phyloP scores from a whole-genome alignment of 2,329 filamentous ascomycete species.

The Lecanicillium sp. region DNA sequence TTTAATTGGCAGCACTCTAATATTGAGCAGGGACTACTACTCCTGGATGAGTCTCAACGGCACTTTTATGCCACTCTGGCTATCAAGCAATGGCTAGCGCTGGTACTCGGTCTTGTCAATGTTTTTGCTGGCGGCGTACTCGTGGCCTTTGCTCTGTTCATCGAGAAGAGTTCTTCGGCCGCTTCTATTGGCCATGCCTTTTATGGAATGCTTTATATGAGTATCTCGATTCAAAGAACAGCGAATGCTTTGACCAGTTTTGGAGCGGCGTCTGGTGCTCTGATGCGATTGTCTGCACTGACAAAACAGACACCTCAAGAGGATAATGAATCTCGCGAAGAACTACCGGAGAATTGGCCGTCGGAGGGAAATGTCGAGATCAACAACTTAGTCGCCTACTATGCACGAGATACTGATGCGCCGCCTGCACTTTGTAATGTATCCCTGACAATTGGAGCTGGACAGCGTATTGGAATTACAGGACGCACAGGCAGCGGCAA shows the following conservation, averaged over 20 bases:
- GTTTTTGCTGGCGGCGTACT: too few species aligned
- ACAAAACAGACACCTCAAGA: background rate
- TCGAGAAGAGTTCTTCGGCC: too few species aligned
- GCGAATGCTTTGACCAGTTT: background rate
- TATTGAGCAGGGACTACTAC: background rate
- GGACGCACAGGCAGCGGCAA: conserved; percentile 45
- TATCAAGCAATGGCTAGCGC: background rate
- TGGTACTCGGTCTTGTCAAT: background rate
- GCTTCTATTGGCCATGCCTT: too few species aligned
- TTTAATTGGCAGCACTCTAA: conserved; percentile 16
- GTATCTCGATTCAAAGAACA: background rate
- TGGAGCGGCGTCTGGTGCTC: background rate
- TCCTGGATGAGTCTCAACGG: background rate
- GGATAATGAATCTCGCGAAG: background rate
- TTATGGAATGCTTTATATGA: too few species aligned
- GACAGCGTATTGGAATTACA: conserved; percentile 40
- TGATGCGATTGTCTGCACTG: background rate
- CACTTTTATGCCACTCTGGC: background rate
- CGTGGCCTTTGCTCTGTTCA: too few species aligned
- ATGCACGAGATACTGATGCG: background rate
- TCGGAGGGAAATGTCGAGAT: background rate
- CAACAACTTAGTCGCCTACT: background rate
- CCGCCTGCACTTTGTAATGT: conserved; percentile 3
- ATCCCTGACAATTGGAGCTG: conserved; percentile 19
- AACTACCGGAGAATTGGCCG: background rate